A percentile compares a stretch with the other conserved stretches of the same genome.
These are phyloP conservation scores for Halteria grandinella DNA, from an alignment of 73 alveolate genomes.

Conservation along the genomic window DNA sequence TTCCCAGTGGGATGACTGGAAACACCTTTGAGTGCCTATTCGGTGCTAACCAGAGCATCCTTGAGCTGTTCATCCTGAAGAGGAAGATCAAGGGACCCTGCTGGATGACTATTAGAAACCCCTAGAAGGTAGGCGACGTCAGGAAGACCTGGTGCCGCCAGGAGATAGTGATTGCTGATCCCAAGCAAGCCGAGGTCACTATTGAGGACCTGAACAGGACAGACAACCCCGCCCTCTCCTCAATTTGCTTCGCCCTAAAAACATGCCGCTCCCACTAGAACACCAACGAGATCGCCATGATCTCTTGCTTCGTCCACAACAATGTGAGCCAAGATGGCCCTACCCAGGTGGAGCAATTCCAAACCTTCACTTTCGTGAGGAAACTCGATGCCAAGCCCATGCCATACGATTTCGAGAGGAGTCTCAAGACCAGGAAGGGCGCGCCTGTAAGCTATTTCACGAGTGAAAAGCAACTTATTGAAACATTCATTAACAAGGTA, in stretches of 20 bases:
- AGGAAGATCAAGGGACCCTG: slow-evolving; percentile 95
- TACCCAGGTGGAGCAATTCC: slow-evolving; percentile 61
- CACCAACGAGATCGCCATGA: slow-evolving; percentile 81
- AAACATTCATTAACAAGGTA: slow-evolving; percentile 72
- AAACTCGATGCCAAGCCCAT: slow-evolving; percentile 66
- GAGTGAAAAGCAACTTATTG: slow-evolving; percentile 83
- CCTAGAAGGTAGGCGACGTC: slow-evolving; percentile 62
- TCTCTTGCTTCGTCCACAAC: slow-evolving; percentile 67
- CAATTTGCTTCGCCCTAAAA: slow-evolving; percentile 77
- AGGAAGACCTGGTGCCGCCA: slow-evolving; percentile 82
- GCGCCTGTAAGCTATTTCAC: slow-evolving; percentile 54
- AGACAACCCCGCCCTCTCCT: slow-evolving; percentile 92
- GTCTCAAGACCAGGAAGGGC: slow-evolving; percentile 23
- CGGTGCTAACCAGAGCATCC: slow-evolving; percentile 82
- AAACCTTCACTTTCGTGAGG: slow-evolving; percentile 68
- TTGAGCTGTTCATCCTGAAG: slow-evolving; percentile 89
- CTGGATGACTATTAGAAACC: slow-evolving; percentile 90
- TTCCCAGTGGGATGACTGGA: slow-evolving; percentile 72
- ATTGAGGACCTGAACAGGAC: slow-evolving; percentile 67
- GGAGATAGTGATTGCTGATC: slow-evolving; percentile 76
- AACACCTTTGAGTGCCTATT: slow-evolving; percentile 83
- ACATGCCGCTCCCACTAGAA: slow-evolving; percentile 68
- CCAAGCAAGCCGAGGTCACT: slow-evolving; percentile 69
- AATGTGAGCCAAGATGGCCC: slow-evolving; percentile 79
- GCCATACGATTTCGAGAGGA: slow-evolving; percentile 59